A percentile compares a stretch with the other conserved stretches of the same genome.
Conservation (phyloP, 1,284 basidiomycete species). For the Apiotrichum gracile region DNA sequence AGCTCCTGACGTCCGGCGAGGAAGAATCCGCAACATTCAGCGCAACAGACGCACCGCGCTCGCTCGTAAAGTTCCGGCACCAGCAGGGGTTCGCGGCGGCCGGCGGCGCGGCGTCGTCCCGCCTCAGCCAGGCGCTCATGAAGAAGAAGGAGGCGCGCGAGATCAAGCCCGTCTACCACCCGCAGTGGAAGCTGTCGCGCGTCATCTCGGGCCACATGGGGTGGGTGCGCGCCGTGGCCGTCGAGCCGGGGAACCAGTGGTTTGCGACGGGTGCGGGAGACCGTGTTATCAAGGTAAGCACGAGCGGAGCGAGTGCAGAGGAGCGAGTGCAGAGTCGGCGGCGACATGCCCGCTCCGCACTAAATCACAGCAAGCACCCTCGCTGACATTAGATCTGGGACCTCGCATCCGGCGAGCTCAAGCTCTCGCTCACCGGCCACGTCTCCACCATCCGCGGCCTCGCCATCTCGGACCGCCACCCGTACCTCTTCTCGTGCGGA, state of each 20-base stretch:
- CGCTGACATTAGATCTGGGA: constrained; percentile 72
- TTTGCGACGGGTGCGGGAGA: constrained; percentile 97
- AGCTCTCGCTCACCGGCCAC: constrained; percentile 91
- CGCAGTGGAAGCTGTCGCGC: constrained; percentile 86
- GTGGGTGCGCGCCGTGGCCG: constrained; percentile 94
- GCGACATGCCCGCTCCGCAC: no score
- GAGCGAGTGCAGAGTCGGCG: no score
- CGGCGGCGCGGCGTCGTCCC: constrained; percentile 48
- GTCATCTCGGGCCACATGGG: constrained; percentile 98
- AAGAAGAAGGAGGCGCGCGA: constrained; percentile 85
- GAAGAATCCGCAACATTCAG: neutral
- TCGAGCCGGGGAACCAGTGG: constrained; percentile 98
- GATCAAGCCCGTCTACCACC: constrained; percentile 89
- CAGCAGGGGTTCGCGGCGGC: constrained; percentile 46
- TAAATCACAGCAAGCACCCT: neutral
- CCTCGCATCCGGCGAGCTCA: constrained; percentile 88
- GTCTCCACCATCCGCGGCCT: constrained; percentile 94
- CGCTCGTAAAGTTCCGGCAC: constrained; percentile 46
- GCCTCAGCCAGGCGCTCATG: constrained; percentile 76
- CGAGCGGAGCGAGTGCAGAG: no score
- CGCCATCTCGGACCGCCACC: constrained; percentile 85
- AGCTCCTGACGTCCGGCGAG: constrained; percentile 18
- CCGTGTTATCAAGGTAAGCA: constrained; percentile 80
- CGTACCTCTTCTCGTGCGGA: constrained; percentile 93
- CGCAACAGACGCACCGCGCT: constrained; percentile 18